Evolutionary conservation across 306 rosid genomes (phyloP), one percentile per base, ranked within the genome.

Genomic region (Inga laurina): DNA sequence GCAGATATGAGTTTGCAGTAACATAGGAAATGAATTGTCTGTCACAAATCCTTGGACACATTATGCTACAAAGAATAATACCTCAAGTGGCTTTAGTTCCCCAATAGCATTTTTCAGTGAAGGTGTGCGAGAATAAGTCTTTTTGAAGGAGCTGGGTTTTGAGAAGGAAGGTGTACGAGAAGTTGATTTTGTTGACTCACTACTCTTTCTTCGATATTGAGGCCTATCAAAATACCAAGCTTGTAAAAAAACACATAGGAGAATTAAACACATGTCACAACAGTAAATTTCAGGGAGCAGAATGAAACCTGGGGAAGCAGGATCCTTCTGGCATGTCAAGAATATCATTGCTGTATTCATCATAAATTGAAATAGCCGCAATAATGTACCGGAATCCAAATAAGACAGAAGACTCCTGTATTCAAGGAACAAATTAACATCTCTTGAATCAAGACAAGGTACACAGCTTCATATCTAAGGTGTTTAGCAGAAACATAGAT

Each of bases 261-360:
- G 44, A 21, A 62, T 69, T n/a, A 18, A 77, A 66, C 21, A 48
- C 69, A 72, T 35, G 54, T 83, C 74, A 57, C 22, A 80, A 46
- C 24, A 54, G 24, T 34, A 57, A 45, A 75, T 14, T 72, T 56
- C 35, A 34, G 57, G 72, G 70, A 85, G 85, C 74, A 44, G 85
- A 79, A 54, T 37, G 66, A 82, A 83, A 95, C 99, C 97, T 94
- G n/a, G 99, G 99, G 87, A 94, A 91, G 91, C 94, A 87, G 45
- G 95, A 89, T 86, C 99, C 98, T 88, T 97, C 98, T 15, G 86
- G 94, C 99, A 97, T 94, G 87, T 90, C 97, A 32, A 97, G 97
- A 84, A 94, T 73, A 77, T 97, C 99, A 81, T 92, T 97, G 93
- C 94, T 87, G 88, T 97, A 91, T 87, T 97, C 99, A 80, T 97